Evolutionary conservation across 129 eudicot species (phyloP).

Genomic region (Rutidosis leptorrhynchoides): DNA sequence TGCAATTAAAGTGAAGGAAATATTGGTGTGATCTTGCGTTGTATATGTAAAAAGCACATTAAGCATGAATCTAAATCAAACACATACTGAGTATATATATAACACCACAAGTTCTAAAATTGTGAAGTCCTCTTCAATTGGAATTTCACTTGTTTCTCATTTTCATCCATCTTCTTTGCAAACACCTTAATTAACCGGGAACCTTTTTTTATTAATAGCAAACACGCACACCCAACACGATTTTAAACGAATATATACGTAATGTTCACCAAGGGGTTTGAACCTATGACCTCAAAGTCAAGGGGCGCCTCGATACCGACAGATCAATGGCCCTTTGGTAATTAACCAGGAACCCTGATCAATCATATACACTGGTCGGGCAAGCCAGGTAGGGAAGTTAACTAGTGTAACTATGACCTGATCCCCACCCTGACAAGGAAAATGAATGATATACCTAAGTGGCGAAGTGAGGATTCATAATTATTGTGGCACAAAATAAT

Average conservation of each 20-base stretch:
- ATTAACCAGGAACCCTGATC: not conserved
- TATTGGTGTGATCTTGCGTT: constrained; percentile 24
- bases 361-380: not conserved
- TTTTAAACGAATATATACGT: no score
- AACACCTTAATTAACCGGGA: not conserved
- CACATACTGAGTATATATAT: no score
- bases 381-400: no score
- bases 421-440: not conserved
- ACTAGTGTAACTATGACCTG: not conserved
- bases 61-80: constrained; percentile 6
- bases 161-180: not conserved
- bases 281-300: no score
- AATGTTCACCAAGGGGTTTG: no score
- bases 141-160: not conserved
- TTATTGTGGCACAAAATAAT: no score
- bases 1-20: constrained; percentile 16
- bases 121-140: not conserved
- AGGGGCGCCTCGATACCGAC: no score
- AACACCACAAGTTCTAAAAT: constrained; percentile 9
- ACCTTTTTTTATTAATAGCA: no score
- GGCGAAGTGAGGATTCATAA: no score
- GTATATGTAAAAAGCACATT: constrained; percentile 17
- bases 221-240: no score
- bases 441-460: not conserved
- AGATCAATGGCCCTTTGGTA: no score